These are phyloP conservation scores for Dendrothele bispora DNA, from an alignment of 768 basidiomycete genomes.

Conservation along the genomic window DNA sequence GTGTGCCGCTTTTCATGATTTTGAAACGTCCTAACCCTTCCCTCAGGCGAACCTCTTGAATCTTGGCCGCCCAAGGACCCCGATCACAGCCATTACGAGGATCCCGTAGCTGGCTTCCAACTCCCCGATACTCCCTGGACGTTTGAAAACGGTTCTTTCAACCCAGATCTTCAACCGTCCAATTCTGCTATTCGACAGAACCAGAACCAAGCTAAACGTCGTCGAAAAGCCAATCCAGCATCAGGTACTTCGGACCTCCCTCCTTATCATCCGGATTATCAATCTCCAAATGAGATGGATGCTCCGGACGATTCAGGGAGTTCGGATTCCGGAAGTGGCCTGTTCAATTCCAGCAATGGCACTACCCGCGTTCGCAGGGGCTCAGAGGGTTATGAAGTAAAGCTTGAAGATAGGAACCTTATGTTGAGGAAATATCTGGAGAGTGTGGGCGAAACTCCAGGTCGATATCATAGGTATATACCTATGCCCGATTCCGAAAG, in stretches of 20 bases:
- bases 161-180: conserved; percentile 72
- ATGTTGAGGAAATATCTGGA: conserved; percentile 60
- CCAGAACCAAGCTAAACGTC: conserved; percentile 18
- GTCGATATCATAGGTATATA: conserved; percentile 68
- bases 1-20: too few species aligned
- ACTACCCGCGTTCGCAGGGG: conserved; percentile 59
- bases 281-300: conserved; percentile 27
- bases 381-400: conserved; percentile 83
- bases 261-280: conserved; percentile 78
- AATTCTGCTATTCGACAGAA: conserved; percentile 38
- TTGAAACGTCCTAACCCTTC: too few species aligned
- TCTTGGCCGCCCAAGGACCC: conserved; percentile 81
- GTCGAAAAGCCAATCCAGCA: conserved; percentile 18
- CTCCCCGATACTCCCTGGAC: conserved; percentile 80
- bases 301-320: conserved; percentile 30
- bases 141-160: conserved; percentile 73
- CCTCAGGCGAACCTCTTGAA: conserved; percentile 22
- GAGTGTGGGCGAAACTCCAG: conserved; percentile 52
- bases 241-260: conserved; percentile 53
- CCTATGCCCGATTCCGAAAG: conserved; percentile 52
- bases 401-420: conserved; percentile 58
- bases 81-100: conserved; percentile 25
- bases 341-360: too few species aligned
- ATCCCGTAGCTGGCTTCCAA: conserved; percentile 36
- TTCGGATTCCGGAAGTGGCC: conserved; percentile 16